These are phyloP conservation scores for Lentinus polychrous DNA, from an alignment of 1,284 basidiomycete species.

Conservation along the genomic window DNA sequence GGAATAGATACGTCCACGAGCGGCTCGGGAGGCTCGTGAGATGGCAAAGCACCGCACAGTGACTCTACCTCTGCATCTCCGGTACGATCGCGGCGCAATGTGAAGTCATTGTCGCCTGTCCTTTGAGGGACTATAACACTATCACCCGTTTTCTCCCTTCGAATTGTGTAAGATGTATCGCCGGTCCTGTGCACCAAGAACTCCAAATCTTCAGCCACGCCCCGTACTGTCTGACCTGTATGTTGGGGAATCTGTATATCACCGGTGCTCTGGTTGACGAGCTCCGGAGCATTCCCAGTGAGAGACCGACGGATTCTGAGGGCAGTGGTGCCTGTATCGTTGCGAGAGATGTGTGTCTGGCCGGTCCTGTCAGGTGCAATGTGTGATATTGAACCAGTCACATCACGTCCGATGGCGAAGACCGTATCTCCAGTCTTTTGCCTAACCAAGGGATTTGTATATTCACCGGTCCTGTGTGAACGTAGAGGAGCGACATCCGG, in stretches of 20 bases:
- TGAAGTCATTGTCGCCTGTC: constrained; percentile 8
- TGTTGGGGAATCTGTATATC: constrained; percentile 6
- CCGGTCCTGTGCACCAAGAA: constrained; percentile 5
- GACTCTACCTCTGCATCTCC: constrained; percentile 20
- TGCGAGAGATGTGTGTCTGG: constrained; percentile 6
- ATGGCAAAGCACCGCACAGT: constrained; percentile 17
- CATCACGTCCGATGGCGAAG: neutral
- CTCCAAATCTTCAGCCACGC: constrained; percentile 5
- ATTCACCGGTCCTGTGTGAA: constrained; percentile 14
- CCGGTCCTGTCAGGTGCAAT: too few species aligned
- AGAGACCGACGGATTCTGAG: constrained; percentile 4
- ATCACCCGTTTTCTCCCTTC: constrained; percentile 10
- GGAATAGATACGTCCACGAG: constrained; percentile 21
- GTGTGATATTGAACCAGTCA: too few species aligned
- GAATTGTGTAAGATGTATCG: constrained; percentile 3
- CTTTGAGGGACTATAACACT: neutral
- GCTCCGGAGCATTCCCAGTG: neutral
- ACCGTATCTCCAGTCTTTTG: constrained; percentile 12
- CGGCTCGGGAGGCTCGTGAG: constrained; percentile 13
- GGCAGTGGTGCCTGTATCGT: constrained; percentile 10
- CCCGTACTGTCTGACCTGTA: constrained; percentile 18
- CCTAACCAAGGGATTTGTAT: constrained; percentile 9
- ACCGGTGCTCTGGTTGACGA: neutral
- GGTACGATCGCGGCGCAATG: constrained; percentile 9
- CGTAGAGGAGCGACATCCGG: constrained; percentile 3